Evolutionary conservation across 2,329 filamentous ascomycete genomes (phyloP).

Genomic region (Spiromastix sp.): DNA sequence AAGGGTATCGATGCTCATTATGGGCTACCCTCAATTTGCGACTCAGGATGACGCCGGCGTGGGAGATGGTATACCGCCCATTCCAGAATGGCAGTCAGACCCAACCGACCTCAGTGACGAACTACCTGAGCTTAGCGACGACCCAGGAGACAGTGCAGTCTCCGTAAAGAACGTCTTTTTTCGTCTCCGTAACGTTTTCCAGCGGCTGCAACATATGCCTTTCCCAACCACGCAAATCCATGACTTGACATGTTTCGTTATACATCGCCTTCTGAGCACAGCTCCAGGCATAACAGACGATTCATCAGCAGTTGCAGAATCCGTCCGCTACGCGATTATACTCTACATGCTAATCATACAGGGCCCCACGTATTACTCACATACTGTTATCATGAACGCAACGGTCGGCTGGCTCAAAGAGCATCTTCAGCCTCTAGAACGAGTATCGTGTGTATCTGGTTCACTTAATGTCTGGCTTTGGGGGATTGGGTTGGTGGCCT

Average conservation of each 20-base stretch:
- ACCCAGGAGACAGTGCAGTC: conserved; percentile 22
- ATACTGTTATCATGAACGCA: conserved; percentile 30
- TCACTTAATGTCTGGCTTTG: conserved; percentile 35
- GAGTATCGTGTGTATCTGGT: conserved; percentile 5
- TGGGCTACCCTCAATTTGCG: conserved; percentile 42
- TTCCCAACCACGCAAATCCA: conserved; percentile 39
- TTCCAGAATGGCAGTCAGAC: conserved; percentile 38
- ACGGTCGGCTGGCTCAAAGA: conserved; percentile 24
- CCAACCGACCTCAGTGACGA: conserved; percentile 8
- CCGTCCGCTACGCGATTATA: conserved; percentile 36
- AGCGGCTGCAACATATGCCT: conserved; percentile 16
- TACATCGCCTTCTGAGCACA: conserved; percentile 37
- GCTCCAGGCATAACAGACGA: background rate
- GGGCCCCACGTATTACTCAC: conserved; percentile 47
- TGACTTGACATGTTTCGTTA: conserved; percentile 45
- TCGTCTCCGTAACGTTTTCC: conserved; percentile 38
- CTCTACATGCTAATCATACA: conserved; percentile 46
- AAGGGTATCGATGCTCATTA: conserved; percentile 51
- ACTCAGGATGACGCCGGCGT: conserved; percentile 40
- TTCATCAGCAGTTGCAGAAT: conserved; percentile 27
- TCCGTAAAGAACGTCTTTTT: conserved; percentile 28
- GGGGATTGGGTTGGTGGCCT: conserved; percentile 31
- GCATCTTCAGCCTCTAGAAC: conserved; percentile 18
- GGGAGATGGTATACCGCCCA: conserved; percentile 41
- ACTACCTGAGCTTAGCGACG: conserved; percentile 8